Evolutionary conservation across 768 basidiomycete genomes (phyloP).

Genomic region (Pleurotus salmoneostramineus): DNA sequence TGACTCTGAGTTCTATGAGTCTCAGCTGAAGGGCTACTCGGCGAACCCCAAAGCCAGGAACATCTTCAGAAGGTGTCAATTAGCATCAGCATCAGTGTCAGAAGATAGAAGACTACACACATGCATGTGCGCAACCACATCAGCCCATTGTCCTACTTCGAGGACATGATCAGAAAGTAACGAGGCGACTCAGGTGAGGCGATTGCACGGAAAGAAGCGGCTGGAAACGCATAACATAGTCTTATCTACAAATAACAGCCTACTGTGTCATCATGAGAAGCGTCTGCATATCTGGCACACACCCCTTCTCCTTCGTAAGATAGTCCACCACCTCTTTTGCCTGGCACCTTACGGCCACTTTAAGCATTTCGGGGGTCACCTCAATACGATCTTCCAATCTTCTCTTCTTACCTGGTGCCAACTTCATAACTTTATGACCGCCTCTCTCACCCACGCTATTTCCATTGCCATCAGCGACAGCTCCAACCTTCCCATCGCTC

Average conservation of each 20-base stretch:
- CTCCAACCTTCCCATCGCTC: background rate
- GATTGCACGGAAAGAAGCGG: no score
- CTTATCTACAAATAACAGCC: background rate
- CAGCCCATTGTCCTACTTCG: no score
- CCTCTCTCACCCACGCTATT: slow-evolving; percentile 14
- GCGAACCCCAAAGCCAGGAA: no score
- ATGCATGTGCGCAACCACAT: no score
- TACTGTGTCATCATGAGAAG: slow-evolving; percentile 33
- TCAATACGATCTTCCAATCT: slow-evolving; percentile 57
- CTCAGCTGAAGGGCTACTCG: no score
- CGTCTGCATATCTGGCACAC: slow-evolving; percentile 71
- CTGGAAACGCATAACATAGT: no score
- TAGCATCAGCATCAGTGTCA: no score
- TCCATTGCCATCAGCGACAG: background rate
- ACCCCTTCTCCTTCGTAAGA: slow-evolving; percentile 64
- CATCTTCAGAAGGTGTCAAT: no score
- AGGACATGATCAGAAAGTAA: no score
- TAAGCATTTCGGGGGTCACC: slow-evolving; percentile 57
- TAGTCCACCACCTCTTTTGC: slow-evolving; percentile 73
- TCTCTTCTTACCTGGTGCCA: slow-evolving; percentile 39
- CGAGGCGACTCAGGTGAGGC: no score
- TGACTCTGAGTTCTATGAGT: no score
- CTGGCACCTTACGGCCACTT: slow-evolving; percentile 55
- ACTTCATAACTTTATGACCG: slow-evolving; percentile 12
- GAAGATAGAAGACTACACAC: no score